Conservation (phyloP, 208 protist species). For the Herpetomonas tarakana region DNA sequence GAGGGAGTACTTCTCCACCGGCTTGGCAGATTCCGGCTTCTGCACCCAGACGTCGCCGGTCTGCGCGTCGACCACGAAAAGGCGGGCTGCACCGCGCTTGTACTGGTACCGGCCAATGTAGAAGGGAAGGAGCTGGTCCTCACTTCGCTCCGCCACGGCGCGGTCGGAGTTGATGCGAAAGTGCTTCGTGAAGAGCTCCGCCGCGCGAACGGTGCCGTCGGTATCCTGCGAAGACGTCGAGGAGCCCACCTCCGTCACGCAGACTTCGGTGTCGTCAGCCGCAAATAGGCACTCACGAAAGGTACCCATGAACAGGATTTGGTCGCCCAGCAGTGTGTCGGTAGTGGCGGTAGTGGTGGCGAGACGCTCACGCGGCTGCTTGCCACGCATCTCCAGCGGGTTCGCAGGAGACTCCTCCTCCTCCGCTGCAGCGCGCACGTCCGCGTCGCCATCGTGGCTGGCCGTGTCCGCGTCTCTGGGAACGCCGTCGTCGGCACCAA, state of each 20-base stretch:
- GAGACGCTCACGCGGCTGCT: too few species aligned
- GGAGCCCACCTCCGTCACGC: conserved; percentile 4
- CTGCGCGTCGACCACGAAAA: conserved; percentile 41
- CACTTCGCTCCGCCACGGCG: conserved; percentile 4
- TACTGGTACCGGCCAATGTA: conserved; percentile 27
- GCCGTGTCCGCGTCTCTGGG: too few species aligned
- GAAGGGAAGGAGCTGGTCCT: conserved; percentile 19
- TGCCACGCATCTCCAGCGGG: too few species aligned
- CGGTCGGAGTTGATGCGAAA: conserved; percentile 20
- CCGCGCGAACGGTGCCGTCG: conserved; percentile 10
- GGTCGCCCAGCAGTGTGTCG: too few species aligned
- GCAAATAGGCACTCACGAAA: background rate
- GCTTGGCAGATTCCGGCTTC: background rate
- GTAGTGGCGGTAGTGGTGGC: too few species aligned
- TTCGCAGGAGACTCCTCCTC: too few species aligned
- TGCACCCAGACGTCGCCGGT: conserved; percentile 16
- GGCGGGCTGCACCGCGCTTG: conserved; percentile 11
- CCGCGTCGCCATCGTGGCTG: too few species aligned
- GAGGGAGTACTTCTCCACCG: background rate
- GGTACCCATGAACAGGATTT: too few species aligned
- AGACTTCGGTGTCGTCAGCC: background rate
- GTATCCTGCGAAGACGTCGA: conserved; percentile 2
- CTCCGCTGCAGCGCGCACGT: too few species aligned
- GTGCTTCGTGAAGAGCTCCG: conserved; percentile 18
- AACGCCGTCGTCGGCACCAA: too few species aligned